phyloP scores from a whole-genome alignment of 1,284 basidiomycete species.

The Rhodotorula sp. region DNA sequence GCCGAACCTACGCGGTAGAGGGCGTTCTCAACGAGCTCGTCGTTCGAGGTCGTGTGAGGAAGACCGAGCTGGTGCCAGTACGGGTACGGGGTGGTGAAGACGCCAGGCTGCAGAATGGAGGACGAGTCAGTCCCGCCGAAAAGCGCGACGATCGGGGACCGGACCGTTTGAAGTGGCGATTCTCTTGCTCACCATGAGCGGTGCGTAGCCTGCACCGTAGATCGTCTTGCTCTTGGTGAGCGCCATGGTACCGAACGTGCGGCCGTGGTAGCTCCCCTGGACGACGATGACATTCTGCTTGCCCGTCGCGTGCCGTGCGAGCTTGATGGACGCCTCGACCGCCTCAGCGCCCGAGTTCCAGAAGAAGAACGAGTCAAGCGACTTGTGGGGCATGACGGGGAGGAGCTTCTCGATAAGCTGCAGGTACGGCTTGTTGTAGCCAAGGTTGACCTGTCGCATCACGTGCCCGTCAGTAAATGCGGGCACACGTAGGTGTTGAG shows the following conservation, averaged over 20 bases:
- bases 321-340: slow-evolving; percentile 76
- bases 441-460: slow-evolving; percentile 67
- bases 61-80: slow-evolving; percentile 88
- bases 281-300: slow-evolving; percentile 85
- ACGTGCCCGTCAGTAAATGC: too few species aligned
- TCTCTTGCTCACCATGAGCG: slow-evolving; percentile 68
- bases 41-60: slow-evolving; percentile 62
- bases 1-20: slow-evolving; percentile 26
- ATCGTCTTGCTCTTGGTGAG: slow-evolving; percentile 88
- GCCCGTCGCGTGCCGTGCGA: slow-evolving; percentile 71
- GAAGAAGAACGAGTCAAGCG: slow-evolving; percentile 74
- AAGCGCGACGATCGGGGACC: background rate
- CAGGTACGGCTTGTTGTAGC: slow-evolving; percentile 72
- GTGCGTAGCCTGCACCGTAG: slow-evolving; percentile 75
- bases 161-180: background rate
- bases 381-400: slow-evolving; percentile 72
- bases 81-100: slow-evolving; percentile 79
- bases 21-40: slow-evolving; percentile 67
- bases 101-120: slow-evolving; percentile 65
- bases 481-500: slow-evolving; percentile 10
- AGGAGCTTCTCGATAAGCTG: slow-evolving; percentile 72
- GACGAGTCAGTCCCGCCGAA: too few species aligned
- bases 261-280: slow-evolving; percentile 85
- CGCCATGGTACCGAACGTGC: slow-evolving; percentile 73
- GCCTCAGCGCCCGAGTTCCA: slow-evolving; percentile 87